phyloP scores from a whole-genome alignment of 179 eudicot species.

The Silene coronaria region DNA sequence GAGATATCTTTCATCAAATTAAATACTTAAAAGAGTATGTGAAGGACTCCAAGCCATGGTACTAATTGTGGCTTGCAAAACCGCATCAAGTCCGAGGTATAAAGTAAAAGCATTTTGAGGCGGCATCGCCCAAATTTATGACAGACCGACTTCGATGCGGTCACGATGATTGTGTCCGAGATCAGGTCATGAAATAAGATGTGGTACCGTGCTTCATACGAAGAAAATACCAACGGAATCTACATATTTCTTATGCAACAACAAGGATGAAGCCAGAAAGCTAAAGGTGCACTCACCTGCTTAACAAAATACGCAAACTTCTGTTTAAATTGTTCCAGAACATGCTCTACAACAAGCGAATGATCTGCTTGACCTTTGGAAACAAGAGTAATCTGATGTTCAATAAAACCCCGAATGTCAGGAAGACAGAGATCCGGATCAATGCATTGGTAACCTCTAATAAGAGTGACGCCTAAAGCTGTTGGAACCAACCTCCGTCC shows the following conservation, averaged over 20 bases:
- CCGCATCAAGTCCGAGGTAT: neutral
- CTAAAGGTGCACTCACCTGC: slow-evolving; percentile 48
- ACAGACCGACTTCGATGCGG: too few relatives aligned
- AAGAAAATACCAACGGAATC: too few relatives aligned
- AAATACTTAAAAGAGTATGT: neutral
- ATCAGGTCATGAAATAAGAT: too few relatives aligned
- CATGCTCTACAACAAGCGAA: slow-evolving; percentile 77
- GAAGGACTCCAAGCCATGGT: neutral
- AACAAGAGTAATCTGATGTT: slow-evolving; percentile 84
- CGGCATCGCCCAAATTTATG: too few relatives aligned
- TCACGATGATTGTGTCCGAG: too few relatives aligned
- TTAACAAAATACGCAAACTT: slow-evolving; percentile 76
- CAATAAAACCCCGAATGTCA: slow-evolving; percentile 90
- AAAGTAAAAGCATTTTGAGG: neutral
- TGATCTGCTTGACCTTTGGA: slow-evolving; percentile 94
- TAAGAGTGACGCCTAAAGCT: slow-evolving; percentile 75
- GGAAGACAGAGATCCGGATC: slow-evolving; percentile 98
- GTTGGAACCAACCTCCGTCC: slow-evolving; percentile 91
- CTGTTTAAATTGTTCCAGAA: slow-evolving; percentile 72
- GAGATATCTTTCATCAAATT: neutral
- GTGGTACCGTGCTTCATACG: too few relatives aligned
- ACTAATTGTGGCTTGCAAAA: neutral
- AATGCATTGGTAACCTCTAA: slow-evolving; percentile 88
- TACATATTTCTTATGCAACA: too few relatives aligned
- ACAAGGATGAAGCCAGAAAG: too few relatives aligned